Percentiles rank a stretch among this genome's conserved stretches.
phyloP scores from a whole-genome alignment of 192 early-diverging fungal genomes.

The Funneliformis mosseae region DNA sequence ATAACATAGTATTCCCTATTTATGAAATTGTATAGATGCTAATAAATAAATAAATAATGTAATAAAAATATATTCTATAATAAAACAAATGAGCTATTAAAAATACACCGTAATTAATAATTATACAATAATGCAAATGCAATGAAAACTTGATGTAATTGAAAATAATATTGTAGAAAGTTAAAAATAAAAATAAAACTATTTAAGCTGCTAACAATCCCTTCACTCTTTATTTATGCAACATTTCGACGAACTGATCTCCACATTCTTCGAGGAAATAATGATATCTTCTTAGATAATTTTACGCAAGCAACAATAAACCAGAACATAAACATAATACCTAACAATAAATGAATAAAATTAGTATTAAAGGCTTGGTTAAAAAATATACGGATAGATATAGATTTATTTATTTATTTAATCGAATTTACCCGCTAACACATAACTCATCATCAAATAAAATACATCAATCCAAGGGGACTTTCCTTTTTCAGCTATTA shows the following conservation, averaged over 20 bases:
- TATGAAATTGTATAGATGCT: too few relatives aligned
- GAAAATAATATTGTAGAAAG: too few relatives aligned
- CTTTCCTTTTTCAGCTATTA: constrained; percentile 11
- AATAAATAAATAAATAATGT: too few relatives aligned
- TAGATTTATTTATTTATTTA: neutral
- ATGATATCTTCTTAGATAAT: neutral
- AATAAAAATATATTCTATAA: too few relatives aligned
- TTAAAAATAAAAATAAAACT: too few relatives aligned
- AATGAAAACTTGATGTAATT: too few relatives aligned
- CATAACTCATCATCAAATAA: constrained; percentile 31
- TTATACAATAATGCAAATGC: too few relatives aligned
- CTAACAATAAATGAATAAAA: neutral
- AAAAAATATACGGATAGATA: neutral
- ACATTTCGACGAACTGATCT: neutral
- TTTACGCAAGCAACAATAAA: constrained; percentile 15
- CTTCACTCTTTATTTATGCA: neutral
- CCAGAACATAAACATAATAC: constrained; percentile 26
- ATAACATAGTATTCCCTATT: too few relatives aligned
- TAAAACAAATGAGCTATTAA: too few relatives aligned
- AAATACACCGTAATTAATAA: too few relatives aligned
- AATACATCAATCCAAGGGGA: constrained; percentile 17
- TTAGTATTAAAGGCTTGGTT: neutral
- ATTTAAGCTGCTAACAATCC: too few relatives aligned
- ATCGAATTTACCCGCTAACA: constrained; percentile 26
- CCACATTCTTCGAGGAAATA: neutral